Evolutionary conservation across 306 rosid species (phyloP).

Genomic region (Geum urbanum): DNA sequence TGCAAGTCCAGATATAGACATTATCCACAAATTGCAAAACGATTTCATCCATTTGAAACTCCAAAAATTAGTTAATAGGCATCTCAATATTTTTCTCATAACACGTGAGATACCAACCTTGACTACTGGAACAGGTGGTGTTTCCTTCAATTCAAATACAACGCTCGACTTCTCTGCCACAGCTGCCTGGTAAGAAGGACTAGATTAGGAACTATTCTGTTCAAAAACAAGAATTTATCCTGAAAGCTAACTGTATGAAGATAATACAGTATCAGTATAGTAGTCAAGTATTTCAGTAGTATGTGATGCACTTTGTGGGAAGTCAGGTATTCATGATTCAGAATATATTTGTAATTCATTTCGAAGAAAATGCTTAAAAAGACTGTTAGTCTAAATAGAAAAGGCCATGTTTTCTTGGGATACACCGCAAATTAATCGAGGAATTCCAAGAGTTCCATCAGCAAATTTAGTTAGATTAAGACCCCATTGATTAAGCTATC

Average conservation of each 20-base stretch:
- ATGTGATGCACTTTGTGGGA: neutral
- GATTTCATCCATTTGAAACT: neutral
- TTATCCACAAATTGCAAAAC: slow-evolving; percentile 4
- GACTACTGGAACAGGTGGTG: slow-evolving; percentile 38
- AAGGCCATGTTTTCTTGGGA: neutral
- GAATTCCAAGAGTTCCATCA: neutral
- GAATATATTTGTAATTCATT: neutral
- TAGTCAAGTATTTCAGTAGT: too few relatives aligned
- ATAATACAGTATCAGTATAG: too few relatives aligned
- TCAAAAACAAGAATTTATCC: neutral
- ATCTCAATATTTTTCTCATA: neutral
- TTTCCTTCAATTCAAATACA: slow-evolving; percentile 64
- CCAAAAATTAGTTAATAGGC: neutral
- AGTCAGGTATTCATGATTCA: neutral
- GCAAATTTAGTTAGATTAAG: neutral
- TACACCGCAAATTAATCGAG: neutral
- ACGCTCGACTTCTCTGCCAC: slow-evolving; percentile 53
- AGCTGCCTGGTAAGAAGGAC: slow-evolving; percentile 60
- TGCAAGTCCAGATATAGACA: slow-evolving; percentile 32
- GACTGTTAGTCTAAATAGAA: neutral
- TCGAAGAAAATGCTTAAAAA: neutral
- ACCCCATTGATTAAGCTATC: neutral
- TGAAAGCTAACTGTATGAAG: neutral
- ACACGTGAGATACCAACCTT: slow-evolving; percentile 46
- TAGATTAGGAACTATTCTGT: neutral